Evolutionary conservation across 805 yeast genomes (phyloP).

Genomic region (Nakazawaea molendinolei): DNA sequence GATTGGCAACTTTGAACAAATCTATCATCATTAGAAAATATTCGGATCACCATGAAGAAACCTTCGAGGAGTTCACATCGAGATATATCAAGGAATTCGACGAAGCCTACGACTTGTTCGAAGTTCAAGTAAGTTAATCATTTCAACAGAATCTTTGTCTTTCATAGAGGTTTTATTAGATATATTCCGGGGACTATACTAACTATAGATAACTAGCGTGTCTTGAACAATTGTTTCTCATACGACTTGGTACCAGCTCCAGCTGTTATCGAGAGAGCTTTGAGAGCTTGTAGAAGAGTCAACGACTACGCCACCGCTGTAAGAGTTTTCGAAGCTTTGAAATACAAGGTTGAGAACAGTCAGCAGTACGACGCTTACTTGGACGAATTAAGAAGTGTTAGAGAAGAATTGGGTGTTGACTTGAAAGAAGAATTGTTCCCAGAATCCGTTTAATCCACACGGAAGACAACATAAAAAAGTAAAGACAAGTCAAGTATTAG

Average conservation of each 20-base stretch:
- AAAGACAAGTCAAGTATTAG: not conserved
- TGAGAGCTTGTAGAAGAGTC: conserved; percentile 97
- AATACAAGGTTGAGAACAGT: conserved; percentile 91
- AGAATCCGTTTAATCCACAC: conserved; percentile 16
- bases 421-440: conserved; percentile 84
- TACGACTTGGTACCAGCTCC: conserved; percentile 99
- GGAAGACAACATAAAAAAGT: not conserved
- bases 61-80: conserved; percentile 89
- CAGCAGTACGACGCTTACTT: conserved; percentile 94
- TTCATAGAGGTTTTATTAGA: conserved; percentile 1
- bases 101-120: conserved; percentile 81
- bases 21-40: conserved; percentile 49
- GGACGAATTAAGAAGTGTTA: conserved; percentile 85
- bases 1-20: conserved; percentile 17
- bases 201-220: conserved; percentile 51
- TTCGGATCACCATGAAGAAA: conserved; percentile 83
- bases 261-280: conserved; percentile 88
- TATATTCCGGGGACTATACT: conserved; percentile 16
- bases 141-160: not conserved
- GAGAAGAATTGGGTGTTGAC: conserved; percentile 89
- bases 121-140: conserved; percentile 48
- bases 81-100: conserved; percentile 94
- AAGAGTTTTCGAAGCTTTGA: conserved; percentile 95
- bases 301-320: conserved; percentile 98
- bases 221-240: conserved; percentile 94